These are phyloP conservation scores for Hanseniaspora thailandica DNA, from an alignment of 805 yeast species.

Conservation along the genomic window DNA sequence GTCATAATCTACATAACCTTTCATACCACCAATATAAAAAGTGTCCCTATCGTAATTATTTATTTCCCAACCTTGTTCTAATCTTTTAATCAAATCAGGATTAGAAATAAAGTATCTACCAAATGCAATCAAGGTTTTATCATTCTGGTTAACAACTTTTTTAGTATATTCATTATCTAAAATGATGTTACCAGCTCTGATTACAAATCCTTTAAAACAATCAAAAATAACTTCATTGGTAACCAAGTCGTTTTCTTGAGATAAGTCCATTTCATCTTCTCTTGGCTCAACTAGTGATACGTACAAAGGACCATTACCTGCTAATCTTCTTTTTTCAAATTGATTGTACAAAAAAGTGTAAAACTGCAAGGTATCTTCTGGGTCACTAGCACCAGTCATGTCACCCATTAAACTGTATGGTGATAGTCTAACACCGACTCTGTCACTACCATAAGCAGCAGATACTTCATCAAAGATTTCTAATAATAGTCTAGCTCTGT, in stretches of 20 bases:
- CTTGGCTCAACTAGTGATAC: slow-evolving; percentile 39
- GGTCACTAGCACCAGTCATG: slow-evolving; percentile 29
- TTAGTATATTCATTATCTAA: background rate
- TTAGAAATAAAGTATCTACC: slow-evolving; percentile 32
- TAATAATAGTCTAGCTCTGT: slow-evolving; percentile 35
- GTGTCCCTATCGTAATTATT: slow-evolving; percentile 32
- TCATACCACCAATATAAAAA: slow-evolving; percentile 30
- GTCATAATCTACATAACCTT: slow-evolving; percentile 29
- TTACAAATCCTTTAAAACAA: slow-evolving; percentile 20
- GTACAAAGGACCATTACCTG: slow-evolving; percentile 33
- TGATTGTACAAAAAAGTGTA: slow-evolving; percentile 32
- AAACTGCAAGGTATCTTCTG: slow-evolving; percentile 31
- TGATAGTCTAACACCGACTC: slow-evolving; percentile 38
- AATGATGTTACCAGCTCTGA: slow-evolving; percentile 16
- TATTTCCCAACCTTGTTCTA: slow-evolving; percentile 27
- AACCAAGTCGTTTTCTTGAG: slow-evolving; percentile 11
- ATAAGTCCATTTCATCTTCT: slow-evolving; percentile 19
- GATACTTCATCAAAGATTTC: slow-evolving; percentile 42
- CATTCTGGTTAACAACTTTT: slow-evolving; percentile 23
- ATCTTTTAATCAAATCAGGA: slow-evolving; percentile 32
- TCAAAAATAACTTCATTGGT: slow-evolving; percentile 16
- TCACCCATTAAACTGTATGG: slow-evolving; percentile 35
- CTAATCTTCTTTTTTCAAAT: slow-evolving; percentile 30
- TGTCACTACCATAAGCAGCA: slow-evolving; percentile 41
- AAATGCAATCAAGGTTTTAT: slow-evolving; percentile 35